phyloP scores from a whole-genome alignment of 73 alveolate species.

The Tetrahymena thermophila region DNA sequence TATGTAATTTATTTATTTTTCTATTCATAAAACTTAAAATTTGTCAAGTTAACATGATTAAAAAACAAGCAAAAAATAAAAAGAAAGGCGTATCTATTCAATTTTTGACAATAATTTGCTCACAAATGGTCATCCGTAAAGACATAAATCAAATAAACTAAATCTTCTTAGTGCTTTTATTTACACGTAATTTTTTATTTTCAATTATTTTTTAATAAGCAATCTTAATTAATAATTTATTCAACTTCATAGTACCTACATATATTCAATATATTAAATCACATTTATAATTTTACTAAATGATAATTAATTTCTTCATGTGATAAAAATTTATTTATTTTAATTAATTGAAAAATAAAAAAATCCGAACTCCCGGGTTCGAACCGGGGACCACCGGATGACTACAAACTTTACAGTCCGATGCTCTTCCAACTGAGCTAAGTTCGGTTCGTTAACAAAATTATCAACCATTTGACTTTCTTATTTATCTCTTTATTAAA shows the following conservation, averaged over 20 bases:
- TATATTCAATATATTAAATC: no score
- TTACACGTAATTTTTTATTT: not conserved
- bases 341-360: not conserved
- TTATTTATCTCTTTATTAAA: not conserved
- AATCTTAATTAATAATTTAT: no score
- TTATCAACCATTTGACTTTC: not conserved
- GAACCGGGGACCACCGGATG: conserved; percentile 9
- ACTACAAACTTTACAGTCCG: conserved; percentile 1
- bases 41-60: not conserved
- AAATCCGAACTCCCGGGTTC: conserved; percentile 6
- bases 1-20: not conserved
- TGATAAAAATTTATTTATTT: no score
- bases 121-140: not conserved
- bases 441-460: not conserved
- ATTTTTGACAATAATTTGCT: not conserved
- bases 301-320: no score
- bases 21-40: not conserved
- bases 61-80: not conserved
- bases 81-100: not conserved
- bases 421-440: conserved; percentile 4
- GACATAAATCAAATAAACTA: not conserved
- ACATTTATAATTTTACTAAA: no score
- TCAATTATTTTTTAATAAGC: not conserved
- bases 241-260: no score
- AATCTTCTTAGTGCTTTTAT: not conserved